Evolutionary conservation across 2,329 filamentous ascomycete genomes (phyloP).

Genomic region (Fusarium robinianum): DNA sequence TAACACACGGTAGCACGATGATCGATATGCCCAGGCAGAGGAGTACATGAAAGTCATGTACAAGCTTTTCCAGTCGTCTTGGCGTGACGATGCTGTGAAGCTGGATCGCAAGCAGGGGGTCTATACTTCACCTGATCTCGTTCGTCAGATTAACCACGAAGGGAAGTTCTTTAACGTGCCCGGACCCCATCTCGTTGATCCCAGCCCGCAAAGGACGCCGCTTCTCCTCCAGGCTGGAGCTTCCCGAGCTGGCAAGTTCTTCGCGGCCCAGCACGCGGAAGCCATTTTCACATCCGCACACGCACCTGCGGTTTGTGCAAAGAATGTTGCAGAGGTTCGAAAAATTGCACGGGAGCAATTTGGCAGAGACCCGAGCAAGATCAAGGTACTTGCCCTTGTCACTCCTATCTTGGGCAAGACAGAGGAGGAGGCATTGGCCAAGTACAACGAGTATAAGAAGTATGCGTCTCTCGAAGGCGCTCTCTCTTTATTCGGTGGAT

Average conservation of each 20-base stretch:
- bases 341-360: constrained; percentile 55
- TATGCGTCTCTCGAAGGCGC: constrained; percentile 67
- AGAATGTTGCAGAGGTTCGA: constrained; percentile 66
- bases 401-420: constrained; percentile 68
- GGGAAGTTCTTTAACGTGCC: constrained; percentile 68
- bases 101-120: constrained; percentile 61
- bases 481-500: constrained; percentile 72
- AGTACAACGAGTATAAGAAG: constrained; percentile 63
- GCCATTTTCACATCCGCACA: constrained; percentile 72
- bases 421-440: constrained; percentile 67
- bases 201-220: constrained; percentile 69
- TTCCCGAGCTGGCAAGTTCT: constrained; percentile 65
- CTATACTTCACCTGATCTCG: constrained; percentile 56
- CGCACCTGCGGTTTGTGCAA: constrained; percentile 62
- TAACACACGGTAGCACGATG: constrained; percentile 70
- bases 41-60: constrained; percentile 68
- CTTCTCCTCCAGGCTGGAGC: constrained; percentile 73
- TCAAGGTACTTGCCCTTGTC: constrained; percentile 71
- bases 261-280: constrained; percentile 72
- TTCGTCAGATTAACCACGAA: constrained; percentile 68
- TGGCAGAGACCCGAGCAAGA: constrained; percentile 61
- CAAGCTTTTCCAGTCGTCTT: constrained; percentile 70
- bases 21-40: constrained; percentile 65
- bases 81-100: constrained; percentile 68
- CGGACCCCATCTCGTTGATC: constrained; percentile 68